Percentiles rank a stretch among this genome's conserved stretches.
Evolutionary conservation across 2,329 filamentous ascomycete species (phyloP).

Genomic region (Curvularia eragrostidis): DNA sequence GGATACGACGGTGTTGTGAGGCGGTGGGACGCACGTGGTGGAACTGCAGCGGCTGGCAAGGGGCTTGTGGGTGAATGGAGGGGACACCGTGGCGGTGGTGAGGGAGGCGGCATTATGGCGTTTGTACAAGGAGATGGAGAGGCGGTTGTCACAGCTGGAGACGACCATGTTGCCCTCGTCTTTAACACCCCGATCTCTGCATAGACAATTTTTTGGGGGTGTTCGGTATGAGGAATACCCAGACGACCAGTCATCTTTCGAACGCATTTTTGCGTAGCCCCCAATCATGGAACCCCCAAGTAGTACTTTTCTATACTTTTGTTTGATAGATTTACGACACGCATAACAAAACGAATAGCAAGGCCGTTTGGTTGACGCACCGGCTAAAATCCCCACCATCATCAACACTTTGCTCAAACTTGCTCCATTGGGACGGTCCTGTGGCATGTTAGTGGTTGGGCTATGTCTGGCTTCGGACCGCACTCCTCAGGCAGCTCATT

Average conservation of each 20-base stretch:
- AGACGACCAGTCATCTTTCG: neutral
- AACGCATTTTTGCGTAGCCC: neutral
- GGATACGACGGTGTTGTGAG: slow-evolving; percentile 92
- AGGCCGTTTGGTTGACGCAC: slow-evolving; percentile 1
- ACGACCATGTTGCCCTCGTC: slow-evolving; percentile 64
- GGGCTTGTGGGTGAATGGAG: slow-evolving; percentile 87
- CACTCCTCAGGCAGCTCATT: neutral
- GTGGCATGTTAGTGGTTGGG: neutral
- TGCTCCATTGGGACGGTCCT: slow-evolving; percentile 6
- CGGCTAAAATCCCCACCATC: slow-evolving; percentile 7
- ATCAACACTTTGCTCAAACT: slow-evolving; percentile 2
- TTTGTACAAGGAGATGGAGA: slow-evolving; percentile 84
- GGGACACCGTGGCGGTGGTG: slow-evolving; percentile 83
- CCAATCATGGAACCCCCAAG: neutral
- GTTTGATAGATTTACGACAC: neutral
- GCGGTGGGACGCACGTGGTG: slow-evolving; percentile 81
- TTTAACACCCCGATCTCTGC: slow-evolving; percentile 33
- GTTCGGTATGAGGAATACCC: neutral
- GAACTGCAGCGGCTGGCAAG: slow-evolving; percentile 69
- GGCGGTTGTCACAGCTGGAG: slow-evolving; percentile 85
- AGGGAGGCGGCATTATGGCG: slow-evolving; percentile 85
- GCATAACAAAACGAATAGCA: neutral
- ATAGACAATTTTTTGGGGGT: slow-evolving; percentile 8
- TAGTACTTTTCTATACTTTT: neutral
- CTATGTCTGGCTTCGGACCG: neutral